Base-by-base conservation (phyloP, 345 rosid species). In the Brassica nigra region DNA sequence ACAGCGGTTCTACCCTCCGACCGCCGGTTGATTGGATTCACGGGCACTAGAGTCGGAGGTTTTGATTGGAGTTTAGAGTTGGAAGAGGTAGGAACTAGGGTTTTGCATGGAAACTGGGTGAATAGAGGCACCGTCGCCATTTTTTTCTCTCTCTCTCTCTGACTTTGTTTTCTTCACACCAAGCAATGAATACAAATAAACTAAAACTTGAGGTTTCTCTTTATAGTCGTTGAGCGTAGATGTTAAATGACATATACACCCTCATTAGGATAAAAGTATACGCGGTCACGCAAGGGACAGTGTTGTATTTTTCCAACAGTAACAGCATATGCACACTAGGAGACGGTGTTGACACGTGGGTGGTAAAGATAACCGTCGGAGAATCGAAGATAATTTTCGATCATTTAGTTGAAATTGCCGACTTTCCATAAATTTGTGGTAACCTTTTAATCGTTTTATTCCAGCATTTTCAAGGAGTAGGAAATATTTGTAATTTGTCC, bases 111-210 rank as follows among this genome's bases (percentile, higher is more conserved):
- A n/a, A 87, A 77, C 73, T 81, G 90, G 34, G n/a, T 82, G 68
- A 83, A 76, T 59, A 85, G 86, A 62, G 81, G 82, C 54, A 89
- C 67, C 2, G 87, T 67, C 27, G 90, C 92, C 97, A 91, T 91
- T 76, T 31, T 66, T 62, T 5, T 42, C 0, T 8, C 2, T 76
- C 28, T 66, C 5, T 73, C 16, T 61, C 2, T n/a, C 4, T 30
- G 4, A 9, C 14, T 44, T 0, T 44, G 6, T 47, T 57, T 47
- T 31, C 54, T 47, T 31, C 57, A 33, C 62, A 68, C 34, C 6
- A 39, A 76, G 36, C 8, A 55, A 4, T 18, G 10, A 18, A 57
- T 8, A 1, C 6, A n/a, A 54, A 27, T 8, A 7, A 54, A 58
- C 34, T 20, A n/a, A 12, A 30, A 72, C 23, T 37, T 61, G 2